Conservation (phyloP, 257 asterid species). For the Nicotiana undulata region DNA sequence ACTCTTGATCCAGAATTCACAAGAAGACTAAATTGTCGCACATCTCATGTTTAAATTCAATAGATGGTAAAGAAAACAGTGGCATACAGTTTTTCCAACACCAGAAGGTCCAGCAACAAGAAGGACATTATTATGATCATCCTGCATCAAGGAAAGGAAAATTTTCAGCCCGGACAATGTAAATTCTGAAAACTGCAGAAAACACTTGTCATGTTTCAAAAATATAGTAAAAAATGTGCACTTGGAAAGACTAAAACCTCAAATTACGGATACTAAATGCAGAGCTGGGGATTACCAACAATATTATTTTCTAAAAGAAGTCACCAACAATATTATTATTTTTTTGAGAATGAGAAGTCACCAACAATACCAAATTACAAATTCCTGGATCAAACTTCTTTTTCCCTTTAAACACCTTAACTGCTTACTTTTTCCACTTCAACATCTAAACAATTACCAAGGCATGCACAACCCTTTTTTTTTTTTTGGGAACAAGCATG, state of each 20-base stretch:
- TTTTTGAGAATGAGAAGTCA: neutral
- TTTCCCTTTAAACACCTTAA: neutral
- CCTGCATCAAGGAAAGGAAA: constrained; percentile 36
- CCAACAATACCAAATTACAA: neutral
- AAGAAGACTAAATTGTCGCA: constrained; percentile 9
- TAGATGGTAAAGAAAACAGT: constrained; percentile 8
- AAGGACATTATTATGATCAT: constrained; percentile 41
- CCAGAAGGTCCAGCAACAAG: constrained; percentile 89
- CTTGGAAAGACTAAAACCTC: neutral
- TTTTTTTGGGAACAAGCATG: neutral
- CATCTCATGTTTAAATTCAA: neutral
- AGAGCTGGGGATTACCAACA: neutral
- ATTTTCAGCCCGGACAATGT: neutral
- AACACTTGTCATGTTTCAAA: neutral
- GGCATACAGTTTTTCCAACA: constrained; percentile 92
- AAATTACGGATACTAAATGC: neutral
- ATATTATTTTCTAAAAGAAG: neutral
- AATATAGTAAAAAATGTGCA: neutral
- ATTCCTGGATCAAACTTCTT: neutral
- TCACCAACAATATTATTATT: neutral
- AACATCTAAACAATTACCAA: neutral
- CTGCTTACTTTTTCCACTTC: neutral
- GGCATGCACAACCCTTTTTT: neutral
- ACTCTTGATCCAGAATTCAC: neutral
- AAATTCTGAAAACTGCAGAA: neutral